phyloP scores from a whole-genome alignment of 2,329 filamentous ascomycete genomes.

The Lizonia empirigonia region DNA sequence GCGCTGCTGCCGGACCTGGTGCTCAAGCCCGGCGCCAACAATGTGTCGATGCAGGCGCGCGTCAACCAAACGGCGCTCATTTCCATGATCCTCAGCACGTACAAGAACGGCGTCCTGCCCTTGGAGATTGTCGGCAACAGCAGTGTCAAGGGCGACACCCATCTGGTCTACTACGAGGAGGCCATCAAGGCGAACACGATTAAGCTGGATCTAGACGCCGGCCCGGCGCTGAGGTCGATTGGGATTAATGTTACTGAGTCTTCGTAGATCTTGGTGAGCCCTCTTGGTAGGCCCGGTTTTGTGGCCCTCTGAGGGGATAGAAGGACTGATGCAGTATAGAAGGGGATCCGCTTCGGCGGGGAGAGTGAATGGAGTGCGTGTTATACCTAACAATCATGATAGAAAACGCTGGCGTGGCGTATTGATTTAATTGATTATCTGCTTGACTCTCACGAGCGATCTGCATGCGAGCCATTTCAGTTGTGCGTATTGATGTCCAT shows the following conservation, averaged over 20 bases:
- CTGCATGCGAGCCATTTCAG: no score
- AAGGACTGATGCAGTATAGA: no score
- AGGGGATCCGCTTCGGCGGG: no score
- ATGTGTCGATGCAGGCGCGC: constrained; percentile 59
- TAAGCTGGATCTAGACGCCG: constrained; percentile 57
- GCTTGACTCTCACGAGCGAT: no score
- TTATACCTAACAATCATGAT: no score
- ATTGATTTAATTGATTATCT: no score
- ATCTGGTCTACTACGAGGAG: constrained; percentile 62
- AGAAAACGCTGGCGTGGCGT: no score
- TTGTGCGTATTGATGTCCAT: no score
- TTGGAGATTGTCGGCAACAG: constrained; percentile 61
- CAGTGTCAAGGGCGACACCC: constrained; percentile 58
- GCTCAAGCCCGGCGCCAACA: constrained; percentile 64
- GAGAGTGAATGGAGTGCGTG: no score
- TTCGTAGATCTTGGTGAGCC: neutral
- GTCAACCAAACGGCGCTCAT: constrained; percentile 60
- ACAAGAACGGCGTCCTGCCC: constrained; percentile 61
- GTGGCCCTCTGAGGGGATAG: no score
- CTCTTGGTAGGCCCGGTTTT: no score
- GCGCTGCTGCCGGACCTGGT: constrained; percentile 64
- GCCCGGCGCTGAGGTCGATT: constrained; percentile 33
- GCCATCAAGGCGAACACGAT: constrained; percentile 60
- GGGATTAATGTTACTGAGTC: constrained; percentile 33
- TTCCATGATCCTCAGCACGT: constrained; percentile 53